Conservation (phyloP, 352 stramenopile genomes). For the Phytophthora quininea region DNA sequence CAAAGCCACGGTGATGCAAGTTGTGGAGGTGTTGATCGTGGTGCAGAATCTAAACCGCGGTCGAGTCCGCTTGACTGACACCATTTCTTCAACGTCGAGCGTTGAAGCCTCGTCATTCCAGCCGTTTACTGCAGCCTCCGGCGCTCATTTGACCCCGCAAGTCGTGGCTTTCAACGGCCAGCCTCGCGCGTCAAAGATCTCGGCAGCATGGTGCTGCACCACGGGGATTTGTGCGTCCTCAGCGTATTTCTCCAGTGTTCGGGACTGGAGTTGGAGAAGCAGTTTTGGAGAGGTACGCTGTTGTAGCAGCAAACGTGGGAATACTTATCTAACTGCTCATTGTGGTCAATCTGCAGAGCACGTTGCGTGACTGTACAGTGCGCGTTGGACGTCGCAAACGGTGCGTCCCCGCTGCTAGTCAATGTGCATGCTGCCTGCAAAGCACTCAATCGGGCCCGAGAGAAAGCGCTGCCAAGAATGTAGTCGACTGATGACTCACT, state of each 20-base stretch:
- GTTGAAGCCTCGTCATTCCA: conserved; percentile 20
- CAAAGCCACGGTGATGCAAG: conserved; percentile 53
- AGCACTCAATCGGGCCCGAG: no score
- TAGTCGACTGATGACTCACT: no score
- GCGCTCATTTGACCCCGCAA: conserved; percentile 49
- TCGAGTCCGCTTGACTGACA: conserved; percentile 41
- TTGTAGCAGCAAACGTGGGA: background rate
- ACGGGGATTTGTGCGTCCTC: conserved; percentile 57
- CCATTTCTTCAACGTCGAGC: conserved; percentile 28
- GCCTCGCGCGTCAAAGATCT: conserved; percentile 29
- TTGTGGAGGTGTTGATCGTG: conserved; percentile 63
- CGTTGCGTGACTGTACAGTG: no score
- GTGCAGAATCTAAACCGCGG: conserved; percentile 48
- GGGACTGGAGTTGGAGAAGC: conserved; percentile 54
- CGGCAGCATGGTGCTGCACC: conserved; percentile 33
- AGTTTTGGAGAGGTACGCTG: conserved; percentile 58
- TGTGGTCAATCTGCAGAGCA: background rate
- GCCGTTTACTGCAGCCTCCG: conserved; percentile 35
- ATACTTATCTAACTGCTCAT: background rate
- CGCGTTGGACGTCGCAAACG: no score
- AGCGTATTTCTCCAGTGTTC: conserved; percentile 57
- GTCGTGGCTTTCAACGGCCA: conserved; percentile 45
- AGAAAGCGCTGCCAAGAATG: no score
- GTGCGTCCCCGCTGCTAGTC: no score
- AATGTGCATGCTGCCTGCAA: no score